Evolutionary conservation across 2,329 filamentous ascomycete genomes (phyloP), one percentile per base, ranked within the genome.

Genomic region (Grosmannia clavigera): DNA sequence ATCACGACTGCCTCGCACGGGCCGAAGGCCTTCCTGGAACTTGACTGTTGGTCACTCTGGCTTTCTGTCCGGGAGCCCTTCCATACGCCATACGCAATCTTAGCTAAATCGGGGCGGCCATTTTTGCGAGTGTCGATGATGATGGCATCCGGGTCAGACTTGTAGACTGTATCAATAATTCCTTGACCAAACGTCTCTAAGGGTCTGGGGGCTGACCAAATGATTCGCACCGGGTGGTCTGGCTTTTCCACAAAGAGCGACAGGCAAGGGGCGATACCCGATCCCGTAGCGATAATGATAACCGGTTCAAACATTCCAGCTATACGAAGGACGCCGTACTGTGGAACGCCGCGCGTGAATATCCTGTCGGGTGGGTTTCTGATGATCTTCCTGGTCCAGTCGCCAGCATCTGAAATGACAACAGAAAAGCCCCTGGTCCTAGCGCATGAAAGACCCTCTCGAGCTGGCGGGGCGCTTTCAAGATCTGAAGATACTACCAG

Each of bases 331-430:
- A 86, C 81, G 53, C 83, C 83, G 60, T 76, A 78, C 10, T 78
- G 75, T 3, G 83, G 81, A 1, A 81, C 75, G 1, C 83, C 83
- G n/a, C 81, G 78, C 57, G 80, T 78, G 79, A 80, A 87, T 48
- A 86, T 71, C 56, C 76, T 70, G 0, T 72, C 75, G 0, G 82
- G 81, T 10, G 80, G 80, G 48, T 75, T 70, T 43, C 74, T 69
- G 70, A 87, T 85, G 56, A 79, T 74, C 46, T 73, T 71, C 2
- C 71, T 69, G 0, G 84, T 87, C 83, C 84, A 87, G 71, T 87
- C 83, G 9, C 84, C 84, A 11, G 82, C 83, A 60, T 80, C 80
- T 58, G 81, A 84, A 35, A 87, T 75, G 33, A 87, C 70, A 33
- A 81, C 72, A 1, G 85, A 88, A 72, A 86, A 89, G 16, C 81